Percentiles rank a stretch among this genome's conserved stretches.
Evolutionary conservation across 2,329 filamentous ascomycete species (phyloP).

Genomic region (Colletotrichum agaves): DNA sequence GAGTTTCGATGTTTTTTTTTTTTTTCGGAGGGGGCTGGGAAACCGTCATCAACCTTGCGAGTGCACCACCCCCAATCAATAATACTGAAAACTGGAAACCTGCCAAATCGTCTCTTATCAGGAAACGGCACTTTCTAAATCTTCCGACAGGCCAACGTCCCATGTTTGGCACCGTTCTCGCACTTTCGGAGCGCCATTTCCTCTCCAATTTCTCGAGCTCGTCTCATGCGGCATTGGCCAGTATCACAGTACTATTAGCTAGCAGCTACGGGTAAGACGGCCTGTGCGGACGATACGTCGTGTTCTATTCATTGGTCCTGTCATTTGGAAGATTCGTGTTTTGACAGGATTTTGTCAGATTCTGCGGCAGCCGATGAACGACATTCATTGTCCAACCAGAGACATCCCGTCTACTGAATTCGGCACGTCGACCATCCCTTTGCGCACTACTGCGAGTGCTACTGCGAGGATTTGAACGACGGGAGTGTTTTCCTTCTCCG

Average conservation of each 20-base stretch:
- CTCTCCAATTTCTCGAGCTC: not conserved
- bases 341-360: not conserved
- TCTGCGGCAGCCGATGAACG: constrained; percentile 25
- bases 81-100: not conserved
- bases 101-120: constrained; percentile 33
- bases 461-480: not conserved
- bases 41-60: constrained; percentile 19
- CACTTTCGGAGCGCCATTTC: constrained; percentile 32
- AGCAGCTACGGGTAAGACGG: constrained; percentile 7
- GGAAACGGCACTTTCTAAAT: constrained; percentile 34
- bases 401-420: constrained; percentile 12
- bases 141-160: constrained; percentile 1
- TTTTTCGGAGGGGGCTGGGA: constrained; percentile 12
- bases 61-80: constrained; percentile 4
- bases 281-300: constrained; percentile 5
- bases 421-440: constrained; percentile 29
- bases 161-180: constrained; percentile 6
- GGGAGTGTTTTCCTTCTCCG: not conserved
- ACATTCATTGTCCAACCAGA: constrained; percentile 30
- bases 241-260: not conserved
- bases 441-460: constrained; percentile 12
- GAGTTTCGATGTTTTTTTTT: constrained; percentile 17
- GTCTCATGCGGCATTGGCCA: constrained; percentile 3
- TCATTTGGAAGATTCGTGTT: constrained; percentile 5
- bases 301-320: not conserved